Conservation (phyloP, 2,329 filamentous ascomycete species). For the Cladosporium sp. region DNA sequence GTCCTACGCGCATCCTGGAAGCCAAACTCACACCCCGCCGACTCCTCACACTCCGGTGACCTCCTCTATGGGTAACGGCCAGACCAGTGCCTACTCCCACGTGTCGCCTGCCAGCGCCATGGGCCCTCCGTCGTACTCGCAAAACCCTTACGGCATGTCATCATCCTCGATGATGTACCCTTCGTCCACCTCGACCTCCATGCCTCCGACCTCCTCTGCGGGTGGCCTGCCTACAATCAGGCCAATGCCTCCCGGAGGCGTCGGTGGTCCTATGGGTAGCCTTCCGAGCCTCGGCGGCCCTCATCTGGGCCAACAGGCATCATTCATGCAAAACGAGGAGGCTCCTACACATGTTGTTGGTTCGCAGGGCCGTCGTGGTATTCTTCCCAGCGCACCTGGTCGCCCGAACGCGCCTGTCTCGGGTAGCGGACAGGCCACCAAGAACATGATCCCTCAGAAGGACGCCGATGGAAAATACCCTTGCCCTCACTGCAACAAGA, state of each 20-base stretch:
- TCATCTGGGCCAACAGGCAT: slow-evolving; percentile 35
- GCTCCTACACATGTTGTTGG: slow-evolving; percentile 86
- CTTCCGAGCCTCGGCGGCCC: slow-evolving; percentile 39
- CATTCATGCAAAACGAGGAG: slow-evolving; percentile 42
- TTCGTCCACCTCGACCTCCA: slow-evolving; percentile 34
- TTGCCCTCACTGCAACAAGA: slow-evolving; percentile 97
- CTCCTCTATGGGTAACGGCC: slow-evolving; percentile 30
- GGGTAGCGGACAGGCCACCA: slow-evolving; percentile 59
- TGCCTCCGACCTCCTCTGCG: slow-evolving; percentile 27
- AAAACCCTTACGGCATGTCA: slow-evolving; percentile 30
- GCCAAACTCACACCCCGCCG: slow-evolving; percentile 35
- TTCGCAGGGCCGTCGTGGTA: slow-evolving; percentile 87
- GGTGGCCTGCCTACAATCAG: slow-evolving; percentile 42
- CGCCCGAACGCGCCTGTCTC: slow-evolving; percentile 73
- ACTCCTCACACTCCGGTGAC: slow-evolving; percentile 37
- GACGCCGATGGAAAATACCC: slow-evolving; percentile 98
- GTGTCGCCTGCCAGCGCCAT: slow-evolving; percentile 36
- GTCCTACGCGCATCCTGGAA: slow-evolving; percentile 35
- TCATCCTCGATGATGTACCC: slow-evolving; percentile 35
- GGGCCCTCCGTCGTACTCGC: slow-evolving; percentile 36
- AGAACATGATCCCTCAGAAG: slow-evolving; percentile 88
- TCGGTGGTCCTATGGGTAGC: slow-evolving; percentile 36
- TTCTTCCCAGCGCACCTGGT: slow-evolving; percentile 86
- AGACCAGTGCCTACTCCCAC: slow-evolving; percentile 33
- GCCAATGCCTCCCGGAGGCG: slow-evolving; percentile 43